Evolutionary conservation across 148 eudicot species (phyloP), one percentile per base, ranked within the genome.

Genomic region (Fagopyrum esculentum): DNA sequence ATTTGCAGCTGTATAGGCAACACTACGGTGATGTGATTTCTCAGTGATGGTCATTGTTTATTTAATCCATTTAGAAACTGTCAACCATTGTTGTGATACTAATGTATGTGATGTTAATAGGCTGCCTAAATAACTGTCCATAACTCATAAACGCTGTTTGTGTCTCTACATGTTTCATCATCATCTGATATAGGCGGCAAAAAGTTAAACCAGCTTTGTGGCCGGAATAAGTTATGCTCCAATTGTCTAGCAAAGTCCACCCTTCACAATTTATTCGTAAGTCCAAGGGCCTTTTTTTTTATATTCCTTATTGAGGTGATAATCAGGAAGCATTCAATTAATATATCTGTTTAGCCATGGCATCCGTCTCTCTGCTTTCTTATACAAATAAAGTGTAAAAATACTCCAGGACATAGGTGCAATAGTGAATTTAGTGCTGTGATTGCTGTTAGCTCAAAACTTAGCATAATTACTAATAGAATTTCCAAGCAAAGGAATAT

Each of bases 201-300:
- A 77, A 81, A 79, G 59, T 75, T 74, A 51, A 84, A 85, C 72
- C 84, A 45, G 47, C 69, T 80, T 45, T 80, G 73, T 60, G 87
- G 86, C 26, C 83, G 80, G 51, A 82, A 75, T 63, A 86, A 86
- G 78, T 80, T 86, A 77, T 79, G 84, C 66, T 81, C 83, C 79
- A 78, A 57, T 60, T 80, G 78, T 82, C 89, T 70, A 73, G 79
- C 79, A 88, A 84, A 80, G 22, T 72, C 35, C 83, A 78, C 72
- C 19, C 80, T 61, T 77, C 85, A 64, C 85, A 87, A 64, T 76
- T 52, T 73, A 76, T 73, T 71, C 82, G 91, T 84, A 75, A 79
- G 82, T 52, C 66, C 55, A 45, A 56, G 29, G 63, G 45, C 71
- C 11, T 29, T 30, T 35, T n/a, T n/a, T 69, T 5, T 79, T 49